Evolutionary conservation across 306 rosid genomes (phyloP).

Genomic region (Sicyos baderoa): DNA sequence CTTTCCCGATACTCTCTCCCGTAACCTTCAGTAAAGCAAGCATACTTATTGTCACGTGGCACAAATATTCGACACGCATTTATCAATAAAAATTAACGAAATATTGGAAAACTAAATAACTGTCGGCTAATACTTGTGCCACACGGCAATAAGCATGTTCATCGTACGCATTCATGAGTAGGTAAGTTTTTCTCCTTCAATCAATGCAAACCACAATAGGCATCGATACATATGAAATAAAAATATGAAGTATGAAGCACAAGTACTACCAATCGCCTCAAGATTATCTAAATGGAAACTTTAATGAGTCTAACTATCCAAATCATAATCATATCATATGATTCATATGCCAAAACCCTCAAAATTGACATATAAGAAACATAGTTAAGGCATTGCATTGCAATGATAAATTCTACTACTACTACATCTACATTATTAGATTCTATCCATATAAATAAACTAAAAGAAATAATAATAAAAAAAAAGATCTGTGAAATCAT

Average conservation of each 20-base stretch:
- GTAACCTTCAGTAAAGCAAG: slow-evolving; percentile 43
- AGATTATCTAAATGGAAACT: background rate
- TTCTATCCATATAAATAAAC: background rate
- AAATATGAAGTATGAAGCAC: background rate
- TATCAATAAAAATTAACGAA: no score
- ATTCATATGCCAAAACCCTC: background rate
- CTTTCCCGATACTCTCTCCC: slow-evolving; percentile 87
- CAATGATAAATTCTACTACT: background rate
- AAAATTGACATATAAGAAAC: background rate
- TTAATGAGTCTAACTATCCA: background rate
- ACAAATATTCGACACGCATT: no score
- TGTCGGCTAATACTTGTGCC: no score
- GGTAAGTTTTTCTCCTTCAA: no score
- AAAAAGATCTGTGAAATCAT: background rate
- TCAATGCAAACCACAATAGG: background rate
- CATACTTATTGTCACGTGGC: no score
- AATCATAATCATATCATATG: background rate
- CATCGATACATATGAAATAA: no score
- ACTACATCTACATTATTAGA: background rate
- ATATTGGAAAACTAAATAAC: no score
- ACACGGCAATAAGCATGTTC: no score
- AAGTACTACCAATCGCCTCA: background rate
- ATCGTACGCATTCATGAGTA: no score
- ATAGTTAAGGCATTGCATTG: background rate
- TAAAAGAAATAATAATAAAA: no score